These are phyloP conservation scores for Coemansia aciculifera DNA, from an alignment of 192 early-diverging fungal species.

Conservation along the genomic window DNA sequence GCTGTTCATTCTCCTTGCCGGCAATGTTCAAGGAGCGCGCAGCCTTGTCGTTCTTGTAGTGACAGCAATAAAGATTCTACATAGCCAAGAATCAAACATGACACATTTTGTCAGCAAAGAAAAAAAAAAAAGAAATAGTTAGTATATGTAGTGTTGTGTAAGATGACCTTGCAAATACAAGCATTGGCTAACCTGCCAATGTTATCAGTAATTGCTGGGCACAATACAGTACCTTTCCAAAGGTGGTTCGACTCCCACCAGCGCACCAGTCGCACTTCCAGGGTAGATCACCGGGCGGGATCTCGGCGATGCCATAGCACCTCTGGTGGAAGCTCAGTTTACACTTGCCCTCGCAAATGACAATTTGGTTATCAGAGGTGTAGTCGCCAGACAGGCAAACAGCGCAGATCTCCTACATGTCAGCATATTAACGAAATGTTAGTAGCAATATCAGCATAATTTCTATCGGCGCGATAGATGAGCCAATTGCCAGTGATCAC, in stretches of 20 bases:
- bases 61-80: slow-evolving; percentile 52
- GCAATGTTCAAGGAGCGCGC: slow-evolving; percentile 28
- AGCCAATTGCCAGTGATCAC: not conserved
- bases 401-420: slow-evolving; percentile 44
- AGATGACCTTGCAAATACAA: not conserved
- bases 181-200: not conserved
- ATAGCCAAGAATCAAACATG: not conserved
- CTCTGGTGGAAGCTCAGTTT: slow-evolving; percentile 33
- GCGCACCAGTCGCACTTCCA: slow-evolving; percentile 53
- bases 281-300: slow-evolving; percentile 51
- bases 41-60: slow-evolving; percentile 46
- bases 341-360: slow-evolving; percentile 53
- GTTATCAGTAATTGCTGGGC: not conserved
- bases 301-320: slow-evolving; percentile 41
- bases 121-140: not conserved
- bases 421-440: not conserved
- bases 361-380: slow-evolving; percentile 36
- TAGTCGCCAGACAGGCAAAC: slow-evolving; percentile 42
- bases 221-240: slow-evolving; percentile 23
- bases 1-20: slow-evolving; percentile 21
- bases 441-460: not conserved
- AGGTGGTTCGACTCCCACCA: slow-evolving; percentile 15
- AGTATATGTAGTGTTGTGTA: not conserved
- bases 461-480: not conserved
- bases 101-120: not conserved